Percentiles rank a stretch among this genome's conserved stretches.
phyloP scores from a whole-genome alignment of 441 rosid genomes.

The Bruguiera hainesii region DNA sequence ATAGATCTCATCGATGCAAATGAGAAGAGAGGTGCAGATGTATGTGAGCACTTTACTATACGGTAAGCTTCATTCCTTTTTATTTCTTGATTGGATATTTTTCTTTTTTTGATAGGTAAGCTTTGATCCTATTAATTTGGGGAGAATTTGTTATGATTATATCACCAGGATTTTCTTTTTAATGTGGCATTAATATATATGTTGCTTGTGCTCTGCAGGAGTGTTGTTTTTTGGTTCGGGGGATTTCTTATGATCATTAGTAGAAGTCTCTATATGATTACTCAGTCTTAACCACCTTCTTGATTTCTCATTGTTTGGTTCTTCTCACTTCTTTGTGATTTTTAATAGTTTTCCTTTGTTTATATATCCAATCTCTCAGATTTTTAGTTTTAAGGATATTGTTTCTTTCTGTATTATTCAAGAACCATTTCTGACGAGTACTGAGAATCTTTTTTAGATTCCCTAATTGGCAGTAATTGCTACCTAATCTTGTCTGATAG shows the following conservation, averaged over 20 bases:
- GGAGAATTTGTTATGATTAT: too few relatives aligned
- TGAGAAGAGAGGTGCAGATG: conserved; percentile 31
- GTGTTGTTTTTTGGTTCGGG: not conserved
- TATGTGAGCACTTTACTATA: conserved; percentile 75
- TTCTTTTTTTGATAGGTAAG: too few relatives aligned
- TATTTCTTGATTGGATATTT: not conserved
- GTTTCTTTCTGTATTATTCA: too few relatives aligned
- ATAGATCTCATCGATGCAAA: conserved; percentile 53
- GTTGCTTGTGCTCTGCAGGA: too few relatives aligned
- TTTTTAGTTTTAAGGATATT: not conserved
- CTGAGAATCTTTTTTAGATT: too few relatives aligned
- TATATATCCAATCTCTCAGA: conserved; percentile 1
- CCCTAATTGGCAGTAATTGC: too few relatives aligned
- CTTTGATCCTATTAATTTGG: conserved; percentile 3
- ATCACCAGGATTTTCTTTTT: too few relatives aligned
- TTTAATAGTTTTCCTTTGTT: not conserved
- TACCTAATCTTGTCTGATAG: too few relatives aligned
- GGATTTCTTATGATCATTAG: not conserved
- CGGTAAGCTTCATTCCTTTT: conserved; percentile 49
- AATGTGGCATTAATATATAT: too few relatives aligned
- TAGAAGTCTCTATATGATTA: not conserved
- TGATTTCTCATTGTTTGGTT: not conserved
- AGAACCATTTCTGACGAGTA: too few relatives aligned
- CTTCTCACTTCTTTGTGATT: not conserved
- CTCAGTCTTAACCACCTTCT: not conserved